Evolutionary conservation across 2,329 filamentous ascomycete genomes (phyloP).

Genomic region (Taxawa tesnikishii): DNA sequence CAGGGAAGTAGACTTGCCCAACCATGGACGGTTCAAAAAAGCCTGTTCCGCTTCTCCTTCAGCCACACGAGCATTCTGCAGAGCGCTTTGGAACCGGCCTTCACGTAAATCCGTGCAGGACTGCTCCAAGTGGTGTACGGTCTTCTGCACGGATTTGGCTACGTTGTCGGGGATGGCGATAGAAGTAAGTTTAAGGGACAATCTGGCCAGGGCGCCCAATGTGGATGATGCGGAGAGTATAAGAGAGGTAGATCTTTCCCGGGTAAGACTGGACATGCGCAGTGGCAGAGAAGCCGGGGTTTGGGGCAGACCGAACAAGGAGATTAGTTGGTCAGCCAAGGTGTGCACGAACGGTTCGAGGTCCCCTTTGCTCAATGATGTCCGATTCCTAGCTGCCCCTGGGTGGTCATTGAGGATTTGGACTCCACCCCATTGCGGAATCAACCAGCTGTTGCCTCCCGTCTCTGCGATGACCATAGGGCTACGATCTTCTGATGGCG

Average conservation of each 20-base stretch:
- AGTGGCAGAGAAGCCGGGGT: constrained; percentile 69
- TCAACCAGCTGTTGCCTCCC: constrained; percentile 67
- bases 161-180: constrained; percentile 87
- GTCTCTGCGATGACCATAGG: constrained; percentile 49
- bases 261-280: constrained; percentile 69
- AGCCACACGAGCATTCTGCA: constrained; percentile 72
- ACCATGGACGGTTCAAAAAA: constrained; percentile 99
- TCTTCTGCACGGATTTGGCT: constrained; percentile 70
- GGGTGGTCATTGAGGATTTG: constrained; percentile 49
- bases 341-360: constrained; percentile 74
- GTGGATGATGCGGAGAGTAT: constrained; percentile 85
- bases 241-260: constrained; percentile 76
- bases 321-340: constrained; percentile 82
- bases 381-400: constrained; percentile 11
- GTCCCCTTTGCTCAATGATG: constrained; percentile 46
- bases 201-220: constrained; percentile 78
- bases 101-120: constrained; percentile 60
- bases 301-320: constrained; percentile 73
- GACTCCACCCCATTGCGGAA: constrained; percentile 88
- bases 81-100: constrained; percentile 50
- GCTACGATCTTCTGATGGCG: constrained; percentile 56
- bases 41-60: constrained; percentile 83
- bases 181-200: constrained; percentile 71
- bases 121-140: constrained; percentile 62
- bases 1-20: constrained; percentile 93